Percentiles rank a stretch among this genome's conserved stretches.
Evolutionary conservation across 2,329 filamentous ascomycete species (phyloP).

Genomic region (Talaromyces sp.): DNA sequence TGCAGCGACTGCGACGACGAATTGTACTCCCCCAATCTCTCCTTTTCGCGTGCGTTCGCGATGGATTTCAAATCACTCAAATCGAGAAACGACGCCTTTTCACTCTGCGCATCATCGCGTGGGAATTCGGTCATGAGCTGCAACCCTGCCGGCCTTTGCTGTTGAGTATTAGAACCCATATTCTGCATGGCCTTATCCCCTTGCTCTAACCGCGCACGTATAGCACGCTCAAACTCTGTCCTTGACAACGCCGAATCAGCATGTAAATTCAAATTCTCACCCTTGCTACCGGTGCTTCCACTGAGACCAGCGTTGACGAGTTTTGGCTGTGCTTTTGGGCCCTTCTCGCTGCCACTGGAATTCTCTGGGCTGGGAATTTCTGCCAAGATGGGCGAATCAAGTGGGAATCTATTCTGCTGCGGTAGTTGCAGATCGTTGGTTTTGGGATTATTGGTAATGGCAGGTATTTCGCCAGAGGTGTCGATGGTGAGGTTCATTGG

Average conservation of each 20-base stretch:
- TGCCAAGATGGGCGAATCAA: conserved; percentile 45
- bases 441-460: not conserved
- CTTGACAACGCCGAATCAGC: conserved; percentile 11
- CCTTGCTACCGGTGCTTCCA: not conserved
- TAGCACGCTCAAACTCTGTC: conserved; percentile 16
- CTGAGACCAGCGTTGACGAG: conserved; percentile 5
- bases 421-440: not conserved
- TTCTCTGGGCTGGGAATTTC: conserved; percentile 39
- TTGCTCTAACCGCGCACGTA: conserved; percentile 2
- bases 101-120: conserved; percentile 18
- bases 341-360: conserved; percentile 15
- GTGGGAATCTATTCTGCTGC: conserved; percentile 37
- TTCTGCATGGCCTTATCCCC: not conserved
- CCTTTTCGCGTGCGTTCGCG: conserved; percentile 32
- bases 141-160: conserved; percentile 36
- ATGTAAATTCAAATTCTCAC: not conserved
- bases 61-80: conserved; percentile 38
- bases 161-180: conserved; percentile 20
- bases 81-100: conserved; percentile 32
- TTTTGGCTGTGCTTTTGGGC: not conserved
- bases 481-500: conserved; percentile 25
- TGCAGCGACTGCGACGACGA: not conserved
- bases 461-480: conserved; percentile 14
- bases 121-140: conserved; percentile 45
- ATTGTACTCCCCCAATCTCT: conserved; percentile 25